A percentile compares a stretch with the other conserved stretches of the same genome.
Conservation (phyloP, 2,329 filamentous ascomycete species). For the Fusarium sp. region DNA sequence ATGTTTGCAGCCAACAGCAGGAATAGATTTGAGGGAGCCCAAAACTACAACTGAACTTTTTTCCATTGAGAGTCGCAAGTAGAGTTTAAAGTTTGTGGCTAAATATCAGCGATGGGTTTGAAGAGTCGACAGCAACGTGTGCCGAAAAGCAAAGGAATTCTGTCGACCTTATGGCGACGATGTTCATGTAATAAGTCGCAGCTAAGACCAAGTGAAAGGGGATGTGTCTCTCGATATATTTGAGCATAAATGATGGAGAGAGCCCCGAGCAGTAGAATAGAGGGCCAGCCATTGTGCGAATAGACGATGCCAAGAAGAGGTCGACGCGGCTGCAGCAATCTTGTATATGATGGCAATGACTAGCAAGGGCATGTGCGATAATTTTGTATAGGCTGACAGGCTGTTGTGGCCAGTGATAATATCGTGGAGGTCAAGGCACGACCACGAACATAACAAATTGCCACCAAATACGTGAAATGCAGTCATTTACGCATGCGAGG, state of each 20-base stretch:
- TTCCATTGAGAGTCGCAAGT: background rate
- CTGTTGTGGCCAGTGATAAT: rapidly evolving
- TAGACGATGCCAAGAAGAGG: background rate
- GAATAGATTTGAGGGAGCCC: rapidly evolving
- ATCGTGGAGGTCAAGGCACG: background rate
- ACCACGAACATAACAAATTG: background rate
- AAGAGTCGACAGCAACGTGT: too few species aligned
- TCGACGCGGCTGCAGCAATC: too few species aligned
- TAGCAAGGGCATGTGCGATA: rapidly evolving
- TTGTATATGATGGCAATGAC: background rate
- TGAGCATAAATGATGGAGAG: background rate
- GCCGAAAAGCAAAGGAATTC: too few species aligned
- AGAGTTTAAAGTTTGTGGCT: background rate
- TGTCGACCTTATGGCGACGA: too few species aligned
- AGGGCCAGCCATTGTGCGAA: background rate
- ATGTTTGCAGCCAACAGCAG: background rate
- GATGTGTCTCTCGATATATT: background rate
- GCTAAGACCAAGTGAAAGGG: background rate
- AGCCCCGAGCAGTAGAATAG: background rate
- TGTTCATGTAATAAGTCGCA: too few species aligned
- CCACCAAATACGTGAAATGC: too few species aligned
- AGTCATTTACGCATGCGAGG: too few species aligned
- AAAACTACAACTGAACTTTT: background rate
- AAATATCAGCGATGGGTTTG: too few species aligned
- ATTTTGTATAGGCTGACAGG: background rate